These are phyloP conservation scores for Echium plantagineum DNA, from an alignment of 257 asterid genomes.

Conservation along the genomic window DNA sequence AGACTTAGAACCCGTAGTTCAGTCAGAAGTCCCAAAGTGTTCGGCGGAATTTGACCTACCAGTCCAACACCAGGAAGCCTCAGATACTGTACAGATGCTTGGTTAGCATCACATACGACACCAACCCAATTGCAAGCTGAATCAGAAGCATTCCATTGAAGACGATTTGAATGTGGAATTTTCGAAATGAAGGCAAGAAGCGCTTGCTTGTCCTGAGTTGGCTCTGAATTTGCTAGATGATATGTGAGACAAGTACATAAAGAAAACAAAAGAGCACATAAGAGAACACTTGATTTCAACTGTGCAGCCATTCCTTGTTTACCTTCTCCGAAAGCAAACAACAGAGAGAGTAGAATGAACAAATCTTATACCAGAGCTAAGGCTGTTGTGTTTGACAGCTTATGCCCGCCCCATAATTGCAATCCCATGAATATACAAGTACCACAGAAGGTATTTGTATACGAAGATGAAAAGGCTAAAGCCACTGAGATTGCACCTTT, in stretches of 20 bases:
- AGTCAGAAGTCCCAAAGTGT: conserved; percentile 45
- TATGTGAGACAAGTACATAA: not conserved
- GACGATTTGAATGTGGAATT: conserved; percentile 57
- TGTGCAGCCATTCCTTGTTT: not conserved
- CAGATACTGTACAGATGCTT: conserved; percentile 44
- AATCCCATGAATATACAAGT: not conserved
- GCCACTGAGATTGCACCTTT: not conserved
- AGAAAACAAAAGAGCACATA: not conserved
- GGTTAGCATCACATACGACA: conserved; percentile 50
- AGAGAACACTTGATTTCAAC: not conserved
- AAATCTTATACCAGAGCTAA: not conserved
- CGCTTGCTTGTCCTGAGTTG: conserved; percentile 66
- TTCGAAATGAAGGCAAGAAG: conserved; percentile 53
- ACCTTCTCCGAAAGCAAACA: not conserved
- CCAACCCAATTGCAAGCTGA: conserved; percentile 84
- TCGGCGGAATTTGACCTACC: conserved; percentile 58
- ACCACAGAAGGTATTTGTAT: not conserved
- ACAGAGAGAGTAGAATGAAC: not conserved
- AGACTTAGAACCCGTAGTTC: conserved; percentile 87
- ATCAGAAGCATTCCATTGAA: conserved; percentile 50
- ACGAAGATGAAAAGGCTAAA: not conserved
- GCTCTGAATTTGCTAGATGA: conserved; percentile 38
- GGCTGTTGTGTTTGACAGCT: not conserved
- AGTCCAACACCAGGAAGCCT: conserved; percentile 89
- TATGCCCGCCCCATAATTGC: not conserved